Evolutionary conservation across 2,329 filamentous ascomycete species (phyloP).

Genomic region (Trichoderma sp.): DNA sequence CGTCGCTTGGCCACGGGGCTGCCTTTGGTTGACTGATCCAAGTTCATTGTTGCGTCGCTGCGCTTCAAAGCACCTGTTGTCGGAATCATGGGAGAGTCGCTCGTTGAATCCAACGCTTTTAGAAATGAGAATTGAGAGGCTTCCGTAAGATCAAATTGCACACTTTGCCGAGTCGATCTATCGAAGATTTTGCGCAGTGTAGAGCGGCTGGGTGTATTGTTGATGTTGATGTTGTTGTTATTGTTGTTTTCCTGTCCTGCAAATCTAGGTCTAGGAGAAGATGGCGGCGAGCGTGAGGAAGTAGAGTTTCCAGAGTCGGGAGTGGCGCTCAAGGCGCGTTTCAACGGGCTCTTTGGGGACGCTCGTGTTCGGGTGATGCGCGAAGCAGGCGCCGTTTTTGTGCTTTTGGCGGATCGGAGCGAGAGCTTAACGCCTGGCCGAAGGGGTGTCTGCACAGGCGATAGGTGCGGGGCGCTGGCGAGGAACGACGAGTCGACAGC

Average conservation of each 20-base stretch:
- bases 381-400: conserved; percentile 46
- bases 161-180: conserved; percentile 52
- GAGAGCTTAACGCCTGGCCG: conserved; percentile 66
- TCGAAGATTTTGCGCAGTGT: conserved; percentile 35
- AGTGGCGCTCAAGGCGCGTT: conserved; percentile 70
- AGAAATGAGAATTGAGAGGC: conserved; percentile 51
- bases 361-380: conserved; percentile 62
- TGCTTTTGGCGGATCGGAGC: conserved; percentile 60
- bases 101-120: conserved; percentile 49
- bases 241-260: conserved; percentile 46
- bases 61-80: conserved; percentile 82
- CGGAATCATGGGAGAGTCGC: conserved; percentile 32
- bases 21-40: conserved; percentile 73
- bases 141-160: conserved; percentile 57
- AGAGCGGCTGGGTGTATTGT: conserved; percentile 37
- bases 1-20: conserved; percentile 90
- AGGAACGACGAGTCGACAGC: conserved; percentile 31
- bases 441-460: conserved; percentile 62
- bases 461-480: conserved; percentile 35
- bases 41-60: conserved; percentile 83
- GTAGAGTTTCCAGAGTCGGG: conserved; percentile 67
- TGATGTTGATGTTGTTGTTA: conserved; percentile 34
- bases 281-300: conserved; percentile 46
- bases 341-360: conserved; percentile 77
- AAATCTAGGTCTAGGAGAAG: conserved; percentile 36